phyloP scores from a whole-genome alignment of 2,329 filamentous ascomycete species.

The Daldinia sp. region DNA sequence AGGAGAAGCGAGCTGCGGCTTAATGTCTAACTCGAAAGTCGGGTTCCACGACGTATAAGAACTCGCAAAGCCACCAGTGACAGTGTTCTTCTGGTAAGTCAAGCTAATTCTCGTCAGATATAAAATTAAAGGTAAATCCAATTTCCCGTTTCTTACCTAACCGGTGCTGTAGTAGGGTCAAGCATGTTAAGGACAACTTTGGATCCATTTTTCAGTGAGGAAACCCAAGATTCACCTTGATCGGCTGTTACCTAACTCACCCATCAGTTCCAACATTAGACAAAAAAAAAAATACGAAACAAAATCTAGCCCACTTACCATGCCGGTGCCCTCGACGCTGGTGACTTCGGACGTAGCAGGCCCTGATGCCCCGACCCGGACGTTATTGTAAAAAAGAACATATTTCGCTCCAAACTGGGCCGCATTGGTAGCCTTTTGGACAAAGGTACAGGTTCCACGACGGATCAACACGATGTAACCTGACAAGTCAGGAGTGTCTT shows the following conservation, averaged over 20 bases:
- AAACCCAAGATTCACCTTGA: constrained; percentile 56
- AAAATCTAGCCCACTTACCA: constrained; percentile 34
- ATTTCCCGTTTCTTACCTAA: constrained; percentile 43
- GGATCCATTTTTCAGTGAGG: constrained; percentile 53
- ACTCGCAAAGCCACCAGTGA: constrained; percentile 61
- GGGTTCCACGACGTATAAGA: constrained; percentile 68
- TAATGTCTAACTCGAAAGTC: constrained; percentile 64
- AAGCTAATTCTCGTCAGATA: constrained; percentile 46
- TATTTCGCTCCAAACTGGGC: constrained; percentile 65
- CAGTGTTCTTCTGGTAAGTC: constrained; percentile 49
- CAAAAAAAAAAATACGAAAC: background rate
- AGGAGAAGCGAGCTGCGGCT: constrained; percentile 64
- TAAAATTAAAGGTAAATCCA: no score
- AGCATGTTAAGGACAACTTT: constrained; percentile 56
- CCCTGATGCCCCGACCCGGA: constrained; percentile 47
- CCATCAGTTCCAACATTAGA: background rate
- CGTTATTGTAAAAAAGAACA: constrained; percentile 69
- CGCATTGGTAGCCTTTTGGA: constrained; percentile 61
- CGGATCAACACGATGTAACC: constrained; percentile 66
- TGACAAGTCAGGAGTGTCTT: constrained; percentile 64
- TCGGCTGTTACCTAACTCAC: constrained; percentile 47
- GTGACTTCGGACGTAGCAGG: constrained; percentile 43
- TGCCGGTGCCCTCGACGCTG: constrained; percentile 38
- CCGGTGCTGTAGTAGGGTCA: constrained; percentile 49
- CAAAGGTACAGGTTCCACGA: constrained; percentile 65